These are phyloP conservation scores for Alternaria novae-zelandiae DNA, from an alignment of 2,329 filamentous ascomycete genomes.

Conservation along the genomic window DNA sequence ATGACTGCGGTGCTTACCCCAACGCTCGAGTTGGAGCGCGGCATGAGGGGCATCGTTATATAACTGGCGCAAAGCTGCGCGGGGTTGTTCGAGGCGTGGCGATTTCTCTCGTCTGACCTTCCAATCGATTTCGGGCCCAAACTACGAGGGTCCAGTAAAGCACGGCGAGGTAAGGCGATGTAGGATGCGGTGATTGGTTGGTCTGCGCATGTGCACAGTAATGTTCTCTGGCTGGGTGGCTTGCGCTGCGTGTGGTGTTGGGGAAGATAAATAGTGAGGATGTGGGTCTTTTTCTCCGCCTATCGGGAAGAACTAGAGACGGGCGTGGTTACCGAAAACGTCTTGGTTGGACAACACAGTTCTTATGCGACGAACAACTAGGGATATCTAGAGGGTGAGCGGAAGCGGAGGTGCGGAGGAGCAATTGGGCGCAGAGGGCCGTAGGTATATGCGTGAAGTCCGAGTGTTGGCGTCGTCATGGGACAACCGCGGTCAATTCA, in stretches of 20 bases:
- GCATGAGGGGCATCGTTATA: constrained; percentile 34
- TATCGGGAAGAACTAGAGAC: constrained; percentile 15
- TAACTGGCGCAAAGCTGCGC: constrained; percentile 20
- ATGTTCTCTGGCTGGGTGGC: constrained; percentile 24
- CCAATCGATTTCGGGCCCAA: constrained; percentile 11
- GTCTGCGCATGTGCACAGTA: constrained; percentile 28
- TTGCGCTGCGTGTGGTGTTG: constrained; percentile 18
- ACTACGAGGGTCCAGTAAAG: constrained; percentile 19
- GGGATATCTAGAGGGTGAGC: constrained; percentile 2
- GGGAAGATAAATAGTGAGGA: constrained; percentile 13
- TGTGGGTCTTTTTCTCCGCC: constrained; percentile 28
- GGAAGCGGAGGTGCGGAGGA: background rate
- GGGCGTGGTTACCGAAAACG: constrained; percentile 25
- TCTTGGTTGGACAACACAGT: constrained; percentile 18
- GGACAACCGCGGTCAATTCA: constrained; percentile 6
- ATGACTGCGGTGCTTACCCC: constrained; percentile 44
- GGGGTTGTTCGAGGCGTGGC: constrained; percentile 31
- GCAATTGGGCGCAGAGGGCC: constrained; percentile 4
- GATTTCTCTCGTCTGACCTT: constrained; percentile 11
- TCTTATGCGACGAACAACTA: constrained; percentile 9
- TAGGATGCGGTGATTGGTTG: constrained; percentile 20
- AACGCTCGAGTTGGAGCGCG: constrained; percentile 26
- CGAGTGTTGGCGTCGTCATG: constrained; percentile 11
- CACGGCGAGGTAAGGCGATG: constrained; percentile 1
- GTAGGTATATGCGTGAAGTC: constrained; percentile 1